These are phyloP conservation scores for Zancudomyces culisetae DNA, from an alignment of 371 early-diverging fungal genomes.

Conservation along the genomic window DNA sequence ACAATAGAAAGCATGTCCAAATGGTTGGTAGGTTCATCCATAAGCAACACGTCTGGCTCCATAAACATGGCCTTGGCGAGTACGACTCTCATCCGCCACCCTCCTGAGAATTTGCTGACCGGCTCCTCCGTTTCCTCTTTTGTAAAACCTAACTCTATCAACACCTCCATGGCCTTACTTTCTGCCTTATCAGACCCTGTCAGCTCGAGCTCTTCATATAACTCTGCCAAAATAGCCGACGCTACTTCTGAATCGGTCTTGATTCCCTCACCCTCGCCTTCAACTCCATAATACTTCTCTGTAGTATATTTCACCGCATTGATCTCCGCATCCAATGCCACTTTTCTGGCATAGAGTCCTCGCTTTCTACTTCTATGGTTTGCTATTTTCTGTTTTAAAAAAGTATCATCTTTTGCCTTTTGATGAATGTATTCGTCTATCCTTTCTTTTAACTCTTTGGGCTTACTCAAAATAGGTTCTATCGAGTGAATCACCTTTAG, in stretches of 20 bases:
- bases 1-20: slow-evolving; percentile 93
- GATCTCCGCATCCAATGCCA: slow-evolving; percentile 33
- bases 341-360: slow-evolving; percentile 48
- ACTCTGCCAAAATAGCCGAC: slow-evolving; percentile 33
- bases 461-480: slow-evolving; percentile 67
- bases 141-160: slow-evolving; percentile 83
- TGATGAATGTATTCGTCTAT: slow-evolving; percentile 58
- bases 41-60: slow-evolving; percentile 85
- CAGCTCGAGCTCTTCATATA: slow-evolving; percentile 79
- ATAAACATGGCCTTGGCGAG: slow-evolving; percentile 92
- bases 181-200: slow-evolving; percentile 88
- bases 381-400: slow-evolving; percentile 37
- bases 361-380: slow-evolving; percentile 57
- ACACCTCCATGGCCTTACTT: slow-evolving; percentile 69
- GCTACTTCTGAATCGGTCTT: slow-evolving; percentile 32
- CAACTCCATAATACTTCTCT: slow-evolving; percentile 57
- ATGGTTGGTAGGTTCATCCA: slow-evolving; percentile 91
- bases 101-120: slow-evolving; percentile 93
- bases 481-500: slow-evolving; percentile 60
- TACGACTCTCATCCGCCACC: slow-evolving; percentile 98
- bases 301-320: slow-evolving; percentile 41
- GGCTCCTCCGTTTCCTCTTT: slow-evolving; percentile 57
- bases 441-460: slow-evolving; percentile 57
- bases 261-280: no score
- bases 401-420: slow-evolving; percentile 13